Base-by-base conservation (phyloP, 1,284 basidiomycete species). In the Rhodofomes roseus region DNA sequence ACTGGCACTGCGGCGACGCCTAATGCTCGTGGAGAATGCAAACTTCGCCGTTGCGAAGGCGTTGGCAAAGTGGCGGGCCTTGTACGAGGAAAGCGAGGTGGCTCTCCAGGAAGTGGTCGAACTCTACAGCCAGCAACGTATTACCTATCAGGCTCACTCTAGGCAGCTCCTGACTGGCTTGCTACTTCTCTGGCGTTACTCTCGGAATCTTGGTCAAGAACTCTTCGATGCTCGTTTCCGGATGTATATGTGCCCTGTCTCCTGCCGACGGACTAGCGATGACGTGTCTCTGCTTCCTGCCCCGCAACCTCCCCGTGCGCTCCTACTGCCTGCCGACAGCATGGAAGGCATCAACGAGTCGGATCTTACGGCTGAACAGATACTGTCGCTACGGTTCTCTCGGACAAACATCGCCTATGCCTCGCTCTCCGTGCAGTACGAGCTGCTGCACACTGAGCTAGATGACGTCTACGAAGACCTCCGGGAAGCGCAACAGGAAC, bases 121-220 rank as follows among this genome's bases (percentile, higher is more conserved):
- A 11, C 29, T 52, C 50, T 52, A 52, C 34, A 23, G 31, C 20
- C 50, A 52, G 36, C 55, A 46, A 23, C 44, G 34, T 18, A 16
- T 18, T 25, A 20, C 34, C 29, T 25, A 50, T 39, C 31, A 36
- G 14, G 22, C n/a, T 31, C 46, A 39, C 16, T 34, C 34, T 37
- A 25, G 46, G 41, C 20, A 34, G 14, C 43, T 57, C 22, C 29
- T 57, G 43, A 50, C 46, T n/a, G 43, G 55, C 46, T 36, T 57
- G 46, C 31, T 57, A 12, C 12, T 57, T 12, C 55, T 57, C 29
- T 57, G 55, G 55, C 34, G 55, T 8, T 57, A 37, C 46, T 46
- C 44, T 25, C 43, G 25, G 34, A 5, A 25, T 25, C 55, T 57
- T 50, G 46, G 31, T 6, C 29, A 31, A 9, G 27, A 51, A 12